A percentile compares a stretch with the other conserved stretches of the same genome.
These are phyloP conservation scores for Logfia minima DNA, from an alignment of 129 eudicot genomes.

Conservation along the genomic window DNA sequence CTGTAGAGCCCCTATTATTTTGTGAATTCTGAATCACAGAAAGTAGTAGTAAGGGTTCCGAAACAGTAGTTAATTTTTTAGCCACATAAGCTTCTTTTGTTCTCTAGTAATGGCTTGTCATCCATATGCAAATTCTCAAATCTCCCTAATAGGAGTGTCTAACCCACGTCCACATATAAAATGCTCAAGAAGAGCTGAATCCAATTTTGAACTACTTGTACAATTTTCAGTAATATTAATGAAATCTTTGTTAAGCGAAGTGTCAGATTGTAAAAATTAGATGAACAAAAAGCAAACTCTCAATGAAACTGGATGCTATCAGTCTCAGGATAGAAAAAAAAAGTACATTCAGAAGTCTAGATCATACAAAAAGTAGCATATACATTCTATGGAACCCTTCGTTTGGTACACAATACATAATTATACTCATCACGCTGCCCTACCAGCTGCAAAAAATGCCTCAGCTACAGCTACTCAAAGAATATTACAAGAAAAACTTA, in stretches of 20 bases:
- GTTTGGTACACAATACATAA: slow-evolving; percentile 42
- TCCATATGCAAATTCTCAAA: no score
- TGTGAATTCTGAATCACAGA: background rate
- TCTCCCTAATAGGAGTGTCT: no score
- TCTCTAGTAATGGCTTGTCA: no score
- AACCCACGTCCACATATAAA: no score
- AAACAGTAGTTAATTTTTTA: background rate
- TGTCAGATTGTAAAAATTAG: background rate
- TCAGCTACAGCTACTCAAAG: slow-evolving; percentile 52
- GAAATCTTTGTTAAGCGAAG: background rate
- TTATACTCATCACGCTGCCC: slow-evolving; percentile 46
- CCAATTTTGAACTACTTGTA: no score
- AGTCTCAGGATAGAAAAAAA: background rate
- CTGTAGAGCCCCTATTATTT: background rate
- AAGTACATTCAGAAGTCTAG: slow-evolving; percentile 18
- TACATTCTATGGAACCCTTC: slow-evolving; percentile 29
- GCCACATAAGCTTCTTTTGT: background rate
- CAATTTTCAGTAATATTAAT: background rate
- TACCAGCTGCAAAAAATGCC: slow-evolving; percentile 63
- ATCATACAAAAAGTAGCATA: slow-evolving; percentile 29
- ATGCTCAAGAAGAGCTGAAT: no score
- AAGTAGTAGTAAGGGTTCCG: background rate
- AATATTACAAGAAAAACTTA: slow-evolving; percentile 59
- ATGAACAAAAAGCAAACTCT: background rate
- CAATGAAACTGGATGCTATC: slow-evolving; percentile 1